phyloP scores from a whole-genome alignment of 2,329 filamentous ascomycete genomes.

The Calonectria pteridis region DNA sequence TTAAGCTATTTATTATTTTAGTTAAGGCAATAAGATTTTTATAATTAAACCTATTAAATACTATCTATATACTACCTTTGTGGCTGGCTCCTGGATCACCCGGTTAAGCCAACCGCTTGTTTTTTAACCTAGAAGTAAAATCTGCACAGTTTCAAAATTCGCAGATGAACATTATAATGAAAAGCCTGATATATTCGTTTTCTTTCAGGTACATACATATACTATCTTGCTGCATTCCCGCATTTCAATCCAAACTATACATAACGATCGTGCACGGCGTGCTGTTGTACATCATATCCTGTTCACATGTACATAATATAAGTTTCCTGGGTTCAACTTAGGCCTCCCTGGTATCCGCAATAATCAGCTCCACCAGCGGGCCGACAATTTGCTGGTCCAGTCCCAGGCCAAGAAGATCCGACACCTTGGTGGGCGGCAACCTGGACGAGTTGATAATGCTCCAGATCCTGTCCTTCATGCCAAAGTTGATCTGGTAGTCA shows the following conservation, averaged over 20 bases:
- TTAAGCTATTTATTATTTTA: no score
- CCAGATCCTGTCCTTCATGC: constrained; percentile 19
- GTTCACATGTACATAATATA: not conserved
- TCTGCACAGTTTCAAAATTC: no score
- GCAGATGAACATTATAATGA: not conserved
- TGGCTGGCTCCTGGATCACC: no score
- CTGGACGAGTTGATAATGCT: not conserved
- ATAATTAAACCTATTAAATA: no score
- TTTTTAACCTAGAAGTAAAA: no score
- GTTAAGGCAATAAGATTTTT: no score
- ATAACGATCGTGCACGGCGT: not conserved
- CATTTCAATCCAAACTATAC: not conserved
- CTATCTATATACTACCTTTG: no score
- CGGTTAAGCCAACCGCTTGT: no score
- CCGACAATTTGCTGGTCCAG: constrained; percentile 4
- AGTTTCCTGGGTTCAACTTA: not conserved
- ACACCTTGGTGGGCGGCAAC: not conserved
- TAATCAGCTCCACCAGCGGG: constrained; percentile 8
- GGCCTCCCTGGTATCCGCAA: constrained; percentile 4
- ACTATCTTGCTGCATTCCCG: not conserved
- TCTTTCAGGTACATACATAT: not conserved
- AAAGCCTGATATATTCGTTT: not conserved
- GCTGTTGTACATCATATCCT: not conserved
- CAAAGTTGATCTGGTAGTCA: constrained; percentile 17
- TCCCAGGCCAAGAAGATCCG: not conserved